A percentile compares a stretch with the other conserved stretches of the same genome.
phyloP scores from a whole-genome alignment of 2,329 filamentous ascomycete species.

The Cercospora sp. region DNA sequence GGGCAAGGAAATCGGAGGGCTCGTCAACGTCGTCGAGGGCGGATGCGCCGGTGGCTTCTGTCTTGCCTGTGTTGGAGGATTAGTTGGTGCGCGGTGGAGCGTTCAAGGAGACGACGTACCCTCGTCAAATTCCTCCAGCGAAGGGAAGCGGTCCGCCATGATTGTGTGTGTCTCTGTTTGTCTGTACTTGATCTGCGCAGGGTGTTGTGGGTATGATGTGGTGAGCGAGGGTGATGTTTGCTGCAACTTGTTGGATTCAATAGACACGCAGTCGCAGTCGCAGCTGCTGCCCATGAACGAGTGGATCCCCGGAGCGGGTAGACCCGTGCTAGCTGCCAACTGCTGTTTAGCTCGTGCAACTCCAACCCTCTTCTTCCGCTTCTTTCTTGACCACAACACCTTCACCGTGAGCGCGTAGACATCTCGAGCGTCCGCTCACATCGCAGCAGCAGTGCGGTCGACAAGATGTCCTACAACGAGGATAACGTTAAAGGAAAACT shows the following conservation, averaged over 20 bases:
- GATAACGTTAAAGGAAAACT: constrained; percentile 94
- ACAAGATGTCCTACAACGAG: constrained; percentile 85
- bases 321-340: not conserved
- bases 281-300: constrained; percentile 5
- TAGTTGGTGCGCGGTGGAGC: constrained; percentile 4
- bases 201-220: not conserved
- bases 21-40: constrained; percentile 56
- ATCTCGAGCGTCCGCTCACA: not conserved
- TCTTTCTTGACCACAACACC: not conserved
- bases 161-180: constrained; percentile 19
- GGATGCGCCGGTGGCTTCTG: constrained; percentile 58
- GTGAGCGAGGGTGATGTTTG: not conserved
- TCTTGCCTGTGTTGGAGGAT: constrained; percentile 58
- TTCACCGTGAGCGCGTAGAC: not conserved
- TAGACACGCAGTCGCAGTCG: not conserved
- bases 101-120: constrained; percentile 40
- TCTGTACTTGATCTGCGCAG: constrained; percentile 14
- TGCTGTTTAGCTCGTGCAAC: constrained; percentile 3
- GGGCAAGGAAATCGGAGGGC: constrained; percentile 81
- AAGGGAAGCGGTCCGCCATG: constrained; percentile 56
- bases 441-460: not conserved
- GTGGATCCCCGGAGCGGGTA: not conserved
- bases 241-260: constrained; percentile 6
- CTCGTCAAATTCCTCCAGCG: constrained; percentile 55
- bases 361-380: constrained; percentile 7